Conservation (phyloP, 257 asterid genomes). For the Salvia rosmarinus region DNA sequence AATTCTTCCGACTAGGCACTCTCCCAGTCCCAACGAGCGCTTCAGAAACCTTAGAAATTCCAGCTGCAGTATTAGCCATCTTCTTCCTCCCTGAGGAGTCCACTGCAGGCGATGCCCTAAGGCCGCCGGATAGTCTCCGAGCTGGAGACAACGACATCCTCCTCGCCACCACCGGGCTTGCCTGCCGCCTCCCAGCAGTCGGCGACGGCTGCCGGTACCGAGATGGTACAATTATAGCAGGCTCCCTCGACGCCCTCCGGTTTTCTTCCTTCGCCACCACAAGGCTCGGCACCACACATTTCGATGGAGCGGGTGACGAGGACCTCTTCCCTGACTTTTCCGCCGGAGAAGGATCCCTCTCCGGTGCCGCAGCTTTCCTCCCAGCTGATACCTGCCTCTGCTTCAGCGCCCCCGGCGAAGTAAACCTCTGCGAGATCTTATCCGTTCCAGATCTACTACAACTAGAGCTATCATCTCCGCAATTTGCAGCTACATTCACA, state of each 20-base stretch:
- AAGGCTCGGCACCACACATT: slow-evolving; percentile 87
- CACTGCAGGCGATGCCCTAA: slow-evolving; percentile 63
- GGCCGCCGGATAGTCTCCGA: slow-evolving; percentile 74
- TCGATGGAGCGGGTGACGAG: slow-evolving; percentile 86
- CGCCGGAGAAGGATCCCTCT: slow-evolving; percentile 86
- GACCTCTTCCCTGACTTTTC: slow-evolving; percentile 71
- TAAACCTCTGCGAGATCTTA: slow-evolving; percentile 64
- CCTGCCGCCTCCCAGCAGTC: slow-evolving; percentile 67
- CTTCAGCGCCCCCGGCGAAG: slow-evolving; percentile 67
- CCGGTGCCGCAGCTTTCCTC: slow-evolving; percentile 53
- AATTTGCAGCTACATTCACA: slow-evolving; percentile 44
- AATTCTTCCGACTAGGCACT: slow-evolving; percentile 69
- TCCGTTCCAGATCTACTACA: slow-evolving; percentile 37
- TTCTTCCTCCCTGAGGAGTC: slow-evolving; percentile 86
- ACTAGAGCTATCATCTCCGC: slow-evolving; percentile 22
- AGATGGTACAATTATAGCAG: slow-evolving; percentile 89
- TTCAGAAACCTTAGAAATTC: slow-evolving; percentile 77
- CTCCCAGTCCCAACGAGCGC: slow-evolving; percentile 57
- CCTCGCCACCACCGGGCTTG: slow-evolving; percentile 71
- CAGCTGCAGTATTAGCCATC: slow-evolving; percentile 65
- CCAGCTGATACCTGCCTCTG: slow-evolving; percentile 67
- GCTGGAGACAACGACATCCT: slow-evolving; percentile 90
- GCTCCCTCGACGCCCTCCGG: slow-evolving; percentile 67
- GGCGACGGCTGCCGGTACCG: slow-evolving; percentile 94
- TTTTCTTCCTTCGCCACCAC: slow-evolving; percentile 85